Conservation (phyloP, 331 rosid species). For the Stylosanthes scabra region DNA sequence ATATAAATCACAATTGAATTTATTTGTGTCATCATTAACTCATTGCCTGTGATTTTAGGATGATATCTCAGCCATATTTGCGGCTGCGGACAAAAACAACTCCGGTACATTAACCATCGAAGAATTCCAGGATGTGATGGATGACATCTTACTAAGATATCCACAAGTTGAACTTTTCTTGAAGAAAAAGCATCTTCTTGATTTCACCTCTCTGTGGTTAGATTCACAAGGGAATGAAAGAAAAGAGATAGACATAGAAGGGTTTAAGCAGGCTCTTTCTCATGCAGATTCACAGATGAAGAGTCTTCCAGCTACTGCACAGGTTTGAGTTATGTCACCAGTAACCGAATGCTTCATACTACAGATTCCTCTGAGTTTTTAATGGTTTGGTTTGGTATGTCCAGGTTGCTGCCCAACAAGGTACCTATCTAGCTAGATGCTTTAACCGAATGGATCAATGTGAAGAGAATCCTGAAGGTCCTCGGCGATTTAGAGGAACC, state of each 20-base stretch:
- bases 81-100: slow-evolving; percentile 81
- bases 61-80: slow-evolving; percentile 70
- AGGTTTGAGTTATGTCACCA: slow-evolving; percentile 54
- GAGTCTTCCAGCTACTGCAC: slow-evolving; percentile 97
- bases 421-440: slow-evolving; percentile 81
- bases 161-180: slow-evolving; percentile 84
- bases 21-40: slow-evolving; percentile 16
- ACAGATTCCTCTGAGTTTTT: slow-evolving; percentile 12
- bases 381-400: slow-evolving; percentile 21
- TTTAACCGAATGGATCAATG: slow-evolving; percentile 54
- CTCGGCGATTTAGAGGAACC: slow-evolving; percentile 65
- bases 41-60: slow-evolving; percentile 56
- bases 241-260: slow-evolving; percentile 75
- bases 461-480: slow-evolving; percentile 85
- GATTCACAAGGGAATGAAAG: slow-evolving; percentile 68
- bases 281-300: slow-evolving; percentile 84
- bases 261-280: slow-evolving; percentile 71
- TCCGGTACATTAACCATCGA: slow-evolving; percentile 68
- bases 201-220: slow-evolving; percentile 64
- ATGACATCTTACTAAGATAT: slow-evolving; percentile 80
- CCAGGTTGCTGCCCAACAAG: slow-evolving; percentile 99
- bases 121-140: slow-evolving; percentile 80
- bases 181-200: slow-evolving; percentile 57
- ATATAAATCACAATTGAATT: slow-evolving; percentile 16
- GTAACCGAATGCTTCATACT: slow-evolving; percentile 13